Conservation (phyloP, 768 basidiomycete genomes). For the Lyophyllum semitale region DNA sequence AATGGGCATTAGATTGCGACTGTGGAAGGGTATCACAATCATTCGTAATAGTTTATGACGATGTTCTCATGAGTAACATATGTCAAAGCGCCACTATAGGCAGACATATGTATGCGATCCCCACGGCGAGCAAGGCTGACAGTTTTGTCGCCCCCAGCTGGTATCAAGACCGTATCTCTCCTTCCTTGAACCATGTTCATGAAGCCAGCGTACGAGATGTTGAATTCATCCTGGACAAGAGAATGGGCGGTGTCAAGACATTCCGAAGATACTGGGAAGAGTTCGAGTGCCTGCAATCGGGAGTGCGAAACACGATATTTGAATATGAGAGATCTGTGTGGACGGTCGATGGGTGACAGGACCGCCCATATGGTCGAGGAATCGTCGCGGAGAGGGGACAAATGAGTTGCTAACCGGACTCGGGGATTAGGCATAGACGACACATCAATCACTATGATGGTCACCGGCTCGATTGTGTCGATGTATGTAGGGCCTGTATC, state of each 20-base stretch:
- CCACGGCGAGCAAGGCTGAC: too few species aligned
- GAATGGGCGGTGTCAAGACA: too few species aligned
- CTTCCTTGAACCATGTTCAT: not conserved
- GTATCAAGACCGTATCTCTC: not conserved
- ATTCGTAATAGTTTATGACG: constrained; percentile 1
- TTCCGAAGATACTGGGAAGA: not conserved
- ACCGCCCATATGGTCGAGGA: not conserved
- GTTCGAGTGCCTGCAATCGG: not conserved
- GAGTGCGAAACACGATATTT: not conserved
- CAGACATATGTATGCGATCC: not conserved
- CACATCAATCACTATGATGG: not conserved
- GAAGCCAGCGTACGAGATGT: not conserved
- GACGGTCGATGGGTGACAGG: not conserved
- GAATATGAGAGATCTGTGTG: not conserved
- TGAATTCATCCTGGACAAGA: not conserved
- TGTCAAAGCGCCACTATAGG: not conserved
- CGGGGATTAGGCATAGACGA: not conserved
- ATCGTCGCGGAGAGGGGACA: not conserved
- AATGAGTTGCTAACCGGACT: not conserved
- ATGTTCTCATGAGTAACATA: not conserved
- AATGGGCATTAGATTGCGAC: too few species aligned
- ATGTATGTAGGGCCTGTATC: not conserved
- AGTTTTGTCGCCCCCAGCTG: not conserved
- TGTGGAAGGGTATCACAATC: not conserved
- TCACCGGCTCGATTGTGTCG: not conserved